Evolutionary conservation across 768 basidiomycete genomes (phyloP).

Genomic region (Lactarius sanguifluus): DNA sequence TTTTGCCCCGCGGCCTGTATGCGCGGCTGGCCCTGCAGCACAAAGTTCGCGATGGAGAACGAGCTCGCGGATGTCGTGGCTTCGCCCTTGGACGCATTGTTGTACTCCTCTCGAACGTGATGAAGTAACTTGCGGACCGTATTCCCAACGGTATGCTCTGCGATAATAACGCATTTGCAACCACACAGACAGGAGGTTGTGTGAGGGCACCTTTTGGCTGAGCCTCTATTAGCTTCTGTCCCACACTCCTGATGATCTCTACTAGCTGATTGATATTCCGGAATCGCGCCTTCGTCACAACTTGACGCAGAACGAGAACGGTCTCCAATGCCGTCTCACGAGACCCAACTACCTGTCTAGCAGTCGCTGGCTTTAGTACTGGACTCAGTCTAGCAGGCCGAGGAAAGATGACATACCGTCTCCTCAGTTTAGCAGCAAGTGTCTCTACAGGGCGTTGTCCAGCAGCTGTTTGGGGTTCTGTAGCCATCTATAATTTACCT

Average conservation of each 20-base stretch:
- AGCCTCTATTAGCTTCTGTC: slow-evolving; percentile 79
- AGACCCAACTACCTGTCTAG: slow-evolving; percentile 89
- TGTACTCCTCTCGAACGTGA: slow-evolving; percentile 93
- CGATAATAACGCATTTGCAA: slow-evolving; percentile 17
- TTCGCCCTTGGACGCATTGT: slow-evolving; percentile 64
- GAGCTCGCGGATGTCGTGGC: slow-evolving; percentile 40
- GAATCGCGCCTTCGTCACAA: slow-evolving; percentile 85
- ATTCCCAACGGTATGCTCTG: slow-evolving; percentile 95
- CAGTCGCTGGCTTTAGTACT: slow-evolving; percentile 28
- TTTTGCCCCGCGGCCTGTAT: slow-evolving; percentile 45
- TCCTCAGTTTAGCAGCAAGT: slow-evolving; percentile 65
- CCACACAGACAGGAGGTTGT: slow-evolving; percentile 8
- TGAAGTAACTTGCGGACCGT: slow-evolving; percentile 91
- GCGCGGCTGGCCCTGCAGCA: slow-evolving; percentile 72
- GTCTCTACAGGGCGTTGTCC: slow-evolving; percentile 64
- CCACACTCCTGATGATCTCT: slow-evolving; percentile 73
- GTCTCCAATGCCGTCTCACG: slow-evolving; percentile 88
- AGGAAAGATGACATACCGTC: slow-evolving; percentile 54
- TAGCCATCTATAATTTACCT: slow-evolving; percentile 39
- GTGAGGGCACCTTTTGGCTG: slow-evolving; percentile 82
- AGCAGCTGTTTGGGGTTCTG: slow-evolving; percentile 40
- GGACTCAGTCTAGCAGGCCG: slow-evolving; percentile 8
- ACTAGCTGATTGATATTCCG: slow-evolving; percentile 85
- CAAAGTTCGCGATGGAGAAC: slow-evolving; percentile 80
- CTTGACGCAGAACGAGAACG: slow-evolving; percentile 80